Conservation (phyloP, 179 eudicot genomes). For the Silene noctiflora region DNA sequence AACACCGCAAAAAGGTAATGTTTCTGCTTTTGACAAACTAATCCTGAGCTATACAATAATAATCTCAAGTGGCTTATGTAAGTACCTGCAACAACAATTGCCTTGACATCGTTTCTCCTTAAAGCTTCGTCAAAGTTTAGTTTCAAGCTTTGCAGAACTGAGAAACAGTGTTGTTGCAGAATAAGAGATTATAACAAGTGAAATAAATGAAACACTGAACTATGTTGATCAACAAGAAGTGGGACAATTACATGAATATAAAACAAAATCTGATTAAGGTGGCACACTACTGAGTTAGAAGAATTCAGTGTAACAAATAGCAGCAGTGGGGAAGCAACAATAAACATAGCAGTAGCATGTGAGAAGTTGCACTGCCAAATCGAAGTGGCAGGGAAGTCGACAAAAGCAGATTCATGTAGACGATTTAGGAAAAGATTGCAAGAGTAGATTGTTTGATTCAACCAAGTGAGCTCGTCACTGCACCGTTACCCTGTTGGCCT, state of each 20-base stretch:
- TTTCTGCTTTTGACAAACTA: not conserved
- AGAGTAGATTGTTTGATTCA: no score
- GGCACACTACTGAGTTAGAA: no score
- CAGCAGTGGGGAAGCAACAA: not conserved
- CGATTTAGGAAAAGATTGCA: no score
- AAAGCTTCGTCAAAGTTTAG: conserved; percentile 61
- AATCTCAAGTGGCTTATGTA: not conserved
- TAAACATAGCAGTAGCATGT: not conserved
- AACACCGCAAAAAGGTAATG: conserved; percentile 5
- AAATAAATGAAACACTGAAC: not conserved
- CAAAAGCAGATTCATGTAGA: no score
- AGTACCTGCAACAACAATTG: conserved; percentile 79
- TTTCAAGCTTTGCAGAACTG: conserved; percentile 69
- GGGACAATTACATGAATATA: not conserved
- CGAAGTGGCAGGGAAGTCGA: not conserved
- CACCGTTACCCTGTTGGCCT: no score
- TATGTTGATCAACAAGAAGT: not conserved
- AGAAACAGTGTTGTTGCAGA: conserved; percentile 11
- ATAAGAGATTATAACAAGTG: not conserved
- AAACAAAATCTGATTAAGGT: not conserved
- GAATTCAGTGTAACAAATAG: no score
- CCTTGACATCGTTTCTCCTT: conserved; percentile 72
- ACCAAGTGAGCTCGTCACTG: no score
- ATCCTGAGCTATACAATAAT: conserved; percentile 1
- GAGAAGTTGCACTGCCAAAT: not conserved